Evolutionary conservation across 768 basidiomycete genomes (phyloP).

Genomic region (Trametes cubensis): DNA sequence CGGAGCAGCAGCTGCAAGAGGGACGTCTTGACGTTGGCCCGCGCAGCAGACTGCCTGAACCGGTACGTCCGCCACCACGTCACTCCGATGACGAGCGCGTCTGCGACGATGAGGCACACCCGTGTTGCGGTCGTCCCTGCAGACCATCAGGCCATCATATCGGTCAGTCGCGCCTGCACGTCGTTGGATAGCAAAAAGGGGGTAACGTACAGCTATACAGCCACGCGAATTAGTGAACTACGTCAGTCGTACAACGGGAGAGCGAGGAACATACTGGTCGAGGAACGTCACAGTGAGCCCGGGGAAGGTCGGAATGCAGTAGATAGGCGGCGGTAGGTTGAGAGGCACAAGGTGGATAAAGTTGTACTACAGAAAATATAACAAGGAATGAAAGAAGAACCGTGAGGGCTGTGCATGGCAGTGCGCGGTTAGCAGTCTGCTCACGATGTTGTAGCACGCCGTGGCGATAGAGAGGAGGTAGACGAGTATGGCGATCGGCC

Average conservation of each 20-base stretch:
- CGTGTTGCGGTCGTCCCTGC: constrained; percentile 10
- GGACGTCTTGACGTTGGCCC: constrained; percentile 15
- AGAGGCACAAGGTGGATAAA: constrained; percentile 1
- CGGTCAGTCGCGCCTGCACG: no score
- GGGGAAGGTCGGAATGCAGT: constrained; percentile 1
- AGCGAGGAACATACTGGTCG: neutral
- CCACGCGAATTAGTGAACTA: no score
- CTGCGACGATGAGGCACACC: constrained; percentile 11
- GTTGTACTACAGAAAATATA: constrained; percentile 1
- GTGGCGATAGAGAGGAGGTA: neutral
- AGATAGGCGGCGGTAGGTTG: constrained; percentile 3
- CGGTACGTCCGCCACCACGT: constrained; percentile 18
- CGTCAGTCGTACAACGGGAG: no score
- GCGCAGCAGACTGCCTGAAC: constrained; percentile 8
- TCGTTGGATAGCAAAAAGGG: no score
- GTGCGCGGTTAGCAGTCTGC: neutral
- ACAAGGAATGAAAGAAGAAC: no score
- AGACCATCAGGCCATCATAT: no score
- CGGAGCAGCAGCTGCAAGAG: constrained; percentile 4
- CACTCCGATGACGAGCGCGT: constrained; percentile 14
- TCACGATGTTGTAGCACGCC: neutral
- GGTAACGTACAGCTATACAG: no score
- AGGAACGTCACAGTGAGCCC: constrained; percentile 1
- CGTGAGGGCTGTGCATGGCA: neutral
- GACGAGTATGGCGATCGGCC: neutral